Conservation (phyloP, 257 asterid genomes). For the Solanum clarkiae region DNA sequence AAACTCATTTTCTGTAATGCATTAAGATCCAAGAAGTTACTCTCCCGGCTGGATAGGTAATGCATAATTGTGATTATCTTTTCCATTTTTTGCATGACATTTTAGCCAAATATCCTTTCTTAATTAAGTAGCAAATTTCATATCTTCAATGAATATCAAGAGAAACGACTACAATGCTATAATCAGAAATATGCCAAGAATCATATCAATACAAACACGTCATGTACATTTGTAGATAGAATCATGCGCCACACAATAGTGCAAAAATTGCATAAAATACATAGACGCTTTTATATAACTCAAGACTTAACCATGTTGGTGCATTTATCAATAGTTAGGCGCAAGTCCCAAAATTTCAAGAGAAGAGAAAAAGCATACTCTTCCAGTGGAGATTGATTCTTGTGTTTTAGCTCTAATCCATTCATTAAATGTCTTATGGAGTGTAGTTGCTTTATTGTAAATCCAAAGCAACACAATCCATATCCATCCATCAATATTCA, state of each 20-base stretch:
- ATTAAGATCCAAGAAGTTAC: not conserved
- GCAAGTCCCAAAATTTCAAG: not conserved
- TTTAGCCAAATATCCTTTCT: not conserved
- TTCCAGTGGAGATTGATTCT: not conserved
- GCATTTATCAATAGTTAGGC: not conserved
- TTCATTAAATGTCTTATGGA: not conserved
- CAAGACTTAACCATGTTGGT: not conserved
- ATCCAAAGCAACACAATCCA: not conserved
- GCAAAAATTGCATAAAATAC: not conserved
- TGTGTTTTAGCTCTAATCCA: not conserved
- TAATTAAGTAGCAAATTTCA: not conserved
- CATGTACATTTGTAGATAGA: not conserved
- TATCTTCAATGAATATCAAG: not conserved
- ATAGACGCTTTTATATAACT: not conserved
- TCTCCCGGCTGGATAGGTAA: not conserved
- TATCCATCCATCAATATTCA: not conserved
- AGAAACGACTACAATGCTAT: not conserved
- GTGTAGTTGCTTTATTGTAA: not conserved
- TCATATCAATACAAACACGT: not conserved
- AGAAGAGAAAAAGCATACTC: not conserved
- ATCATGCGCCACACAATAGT: not conserved
- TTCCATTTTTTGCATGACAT: not conserved
- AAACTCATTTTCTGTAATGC: not conserved
- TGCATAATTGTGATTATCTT: not conserved
- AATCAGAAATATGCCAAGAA: not conserved